Conservation (phyloP, 345 rosid species). For the Camelina laxa region DNA sequence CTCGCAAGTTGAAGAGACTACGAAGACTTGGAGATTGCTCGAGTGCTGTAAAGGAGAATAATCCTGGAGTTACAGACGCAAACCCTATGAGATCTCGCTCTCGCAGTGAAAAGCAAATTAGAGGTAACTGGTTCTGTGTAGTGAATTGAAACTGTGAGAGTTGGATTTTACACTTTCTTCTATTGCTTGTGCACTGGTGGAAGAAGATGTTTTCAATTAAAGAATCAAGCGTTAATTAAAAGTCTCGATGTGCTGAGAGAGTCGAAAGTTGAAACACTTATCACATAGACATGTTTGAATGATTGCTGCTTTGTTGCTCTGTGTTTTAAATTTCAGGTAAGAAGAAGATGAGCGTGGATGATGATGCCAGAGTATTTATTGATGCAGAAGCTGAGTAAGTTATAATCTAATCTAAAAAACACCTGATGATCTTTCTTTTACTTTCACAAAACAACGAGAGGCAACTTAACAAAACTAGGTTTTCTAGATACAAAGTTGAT, state of each 20-base stretch:
- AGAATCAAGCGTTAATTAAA: not conserved
- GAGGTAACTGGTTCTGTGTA: slow-evolving; percentile 49
- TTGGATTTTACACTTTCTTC: slow-evolving; percentile 3
- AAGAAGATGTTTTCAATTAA: not conserved
- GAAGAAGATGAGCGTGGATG: slow-evolving; percentile 44
- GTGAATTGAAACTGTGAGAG: not conserved
- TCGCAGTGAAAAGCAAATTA: slow-evolving; percentile 45
- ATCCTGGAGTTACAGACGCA: slow-evolving; percentile 32
- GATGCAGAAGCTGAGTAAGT: slow-evolving; percentile 95
- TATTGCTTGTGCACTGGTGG: slow-evolving; percentile 9
- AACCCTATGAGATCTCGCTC: slow-evolving; percentile 42
- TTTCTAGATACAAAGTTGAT: slow-evolving; percentile 9
- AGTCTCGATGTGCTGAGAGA: not conserved
- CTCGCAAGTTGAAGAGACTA: slow-evolving; percentile 73
- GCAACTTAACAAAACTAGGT: slow-evolving; percentile 10
- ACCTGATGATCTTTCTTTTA: slow-evolving; percentile 23
- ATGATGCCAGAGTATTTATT: slow-evolving; percentile 55
- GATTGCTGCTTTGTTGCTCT: slow-evolving; percentile 29
- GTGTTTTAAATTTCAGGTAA: slow-evolving; percentile 54
- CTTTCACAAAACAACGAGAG: slow-evolving; percentile 14
- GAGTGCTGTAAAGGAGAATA: slow-evolving; percentile 46
- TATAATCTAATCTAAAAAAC: slow-evolving; percentile 16
- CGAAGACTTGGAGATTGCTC: slow-evolving; percentile 66
- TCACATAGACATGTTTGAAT: slow-evolving; percentile 10
- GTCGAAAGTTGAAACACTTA: not conserved